Evolutionary conservation across 129 eudicot species (phyloP), one percentile per base, ranked within the genome.

Genomic region (Escallonia rubra): DNA sequence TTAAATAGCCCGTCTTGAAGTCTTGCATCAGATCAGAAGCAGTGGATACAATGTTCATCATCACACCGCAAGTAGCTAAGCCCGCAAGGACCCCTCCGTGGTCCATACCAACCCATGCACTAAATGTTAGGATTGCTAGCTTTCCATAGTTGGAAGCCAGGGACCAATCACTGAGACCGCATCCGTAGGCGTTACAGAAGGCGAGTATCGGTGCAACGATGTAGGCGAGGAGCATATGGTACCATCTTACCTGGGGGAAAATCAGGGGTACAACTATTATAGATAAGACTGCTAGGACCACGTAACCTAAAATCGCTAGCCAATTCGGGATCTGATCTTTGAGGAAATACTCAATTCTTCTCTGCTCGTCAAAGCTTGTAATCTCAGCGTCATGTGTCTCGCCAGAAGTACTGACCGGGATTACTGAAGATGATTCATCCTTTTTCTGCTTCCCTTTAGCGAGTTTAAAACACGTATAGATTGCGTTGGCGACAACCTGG

Each of bases 11-110:
- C 1, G 91, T 85, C 63, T 82, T 81, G 77, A 85, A 80, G 65
- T 85, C 91, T 40, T 79, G 85, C 91, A 88, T 88, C 47, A 88
- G 51, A 54, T 82, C 90, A 16, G 91, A 76, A 42, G 95, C 90
- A 38, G 87, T 82, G 0, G 85, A 64, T 11, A 85, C 87, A 13
- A 85, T 83, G 63, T 77, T 85, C 92, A 85, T 82, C 87, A 89
- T 81, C 61, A 89, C 86, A 38, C 96, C 96, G 64, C 96, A 89
- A 4, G 85, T 70, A 9, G 89, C 96, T 7, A 89, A 85, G 3
- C 96, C 96, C 2, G 96, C 96, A 38, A 89, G 68, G 5, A 89
- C 83, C 0, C 96, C 96, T 4, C 96, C 96, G 16, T 83, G 73
- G 0, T 73, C 80, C 7, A 68, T 42, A 12, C 92, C 92, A 12